These are phyloP conservation scores for Xylogone sp. DNA, from an alignment of 2,329 filamentous ascomycete genomes.

Conservation along the genomic window DNA sequence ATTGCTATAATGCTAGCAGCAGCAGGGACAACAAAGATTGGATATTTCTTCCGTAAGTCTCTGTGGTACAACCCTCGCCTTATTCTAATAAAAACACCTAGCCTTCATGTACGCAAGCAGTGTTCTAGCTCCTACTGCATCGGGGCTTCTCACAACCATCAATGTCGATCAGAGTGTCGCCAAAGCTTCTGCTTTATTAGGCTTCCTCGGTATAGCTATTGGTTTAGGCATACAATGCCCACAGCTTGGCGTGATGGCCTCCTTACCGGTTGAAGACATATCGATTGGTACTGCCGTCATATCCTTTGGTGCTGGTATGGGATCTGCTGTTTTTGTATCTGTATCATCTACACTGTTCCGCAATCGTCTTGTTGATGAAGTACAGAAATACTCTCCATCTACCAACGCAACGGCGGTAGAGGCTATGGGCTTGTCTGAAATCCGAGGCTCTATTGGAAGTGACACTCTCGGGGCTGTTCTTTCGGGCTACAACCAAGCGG, in stretches of 20 bases:
- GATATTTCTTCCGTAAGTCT: slow-evolving; percentile 43
- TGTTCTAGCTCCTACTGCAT: slow-evolving; percentile 27
- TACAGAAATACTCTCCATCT: neutral
- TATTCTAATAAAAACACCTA: slow-evolving; percentile 14
- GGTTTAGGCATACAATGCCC: slow-evolving; percentile 17
- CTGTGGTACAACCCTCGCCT: neutral
- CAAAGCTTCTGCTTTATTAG: slow-evolving; percentile 22
- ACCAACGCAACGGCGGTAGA: neutral
- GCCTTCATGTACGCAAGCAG: slow-evolving; percentile 51
- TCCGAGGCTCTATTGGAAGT: neutral
- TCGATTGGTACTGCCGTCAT: slow-evolving; percentile 16
- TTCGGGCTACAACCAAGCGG: neutral
- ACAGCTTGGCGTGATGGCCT: no score
- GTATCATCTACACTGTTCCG: neutral
- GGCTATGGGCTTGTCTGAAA: neutral
- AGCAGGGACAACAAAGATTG: slow-evolving; percentile 28
- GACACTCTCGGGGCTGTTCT: neutral
- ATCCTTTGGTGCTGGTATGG: slow-evolving; percentile 15
- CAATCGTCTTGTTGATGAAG: neutral
- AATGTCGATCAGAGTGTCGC: slow-evolving; percentile 37
- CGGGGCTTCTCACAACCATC: slow-evolving; percentile 52
- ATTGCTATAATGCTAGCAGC: slow-evolving; percentile 5
- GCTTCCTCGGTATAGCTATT: slow-evolving; percentile 12
- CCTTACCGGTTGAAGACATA: no score
- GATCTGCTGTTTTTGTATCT: neutral